Base-by-base conservation (phyloP, 1,284 basidiomycete species). In the Ceratobasidium sp. region DNA sequence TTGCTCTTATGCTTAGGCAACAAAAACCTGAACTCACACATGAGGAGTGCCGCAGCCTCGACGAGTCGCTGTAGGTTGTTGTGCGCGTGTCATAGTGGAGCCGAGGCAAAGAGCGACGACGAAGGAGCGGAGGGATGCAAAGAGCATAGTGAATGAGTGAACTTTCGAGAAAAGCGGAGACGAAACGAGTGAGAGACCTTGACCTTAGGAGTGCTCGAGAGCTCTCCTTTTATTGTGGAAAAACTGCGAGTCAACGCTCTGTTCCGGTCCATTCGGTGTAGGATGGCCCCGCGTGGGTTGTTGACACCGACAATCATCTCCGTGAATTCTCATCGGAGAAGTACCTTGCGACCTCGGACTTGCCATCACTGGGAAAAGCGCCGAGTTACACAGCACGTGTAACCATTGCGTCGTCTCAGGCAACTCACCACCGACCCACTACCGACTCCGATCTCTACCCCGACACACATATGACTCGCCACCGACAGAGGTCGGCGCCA, bases 31-130 rank as follows among this genome's bases (percentile, higher is more conserved):
- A 28, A 20, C 64, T 20, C 33, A 66, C 64, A 17, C 13, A 20
- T 66, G 64, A 17, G 13, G 28, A 1, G 64, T 66, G 13, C 64
- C 64, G 17, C 64, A 66, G 33, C 61, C 61, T n/a, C 61, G 61
- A 26, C 39, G 61, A 4, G 45, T 33, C 39, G 61, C n/a, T 47
- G 61, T 23, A n/a, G 37, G 37, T 15, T n/a, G 23, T 47, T 64
- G 37, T 15, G 39, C 61, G 3, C 45, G 61, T 15, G 26, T 42
- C 2, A 47, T 23, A 47, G 61, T 28, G 26, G 45, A 64, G 26
- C 61, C 61, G 28, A 64, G 13, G 39, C 37, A 64, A 64, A 64
- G 61, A 64, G 61, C 61, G 61, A 64, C n/a, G 61, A 23, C 39
- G 6, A 64, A 64, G 15, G 61, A 64, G 61, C 61, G 61, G 61